These are phyloP conservation scores for Dryas octopetala DNA, from an alignment of 306 rosid species.

Conservation along the genomic window DNA sequence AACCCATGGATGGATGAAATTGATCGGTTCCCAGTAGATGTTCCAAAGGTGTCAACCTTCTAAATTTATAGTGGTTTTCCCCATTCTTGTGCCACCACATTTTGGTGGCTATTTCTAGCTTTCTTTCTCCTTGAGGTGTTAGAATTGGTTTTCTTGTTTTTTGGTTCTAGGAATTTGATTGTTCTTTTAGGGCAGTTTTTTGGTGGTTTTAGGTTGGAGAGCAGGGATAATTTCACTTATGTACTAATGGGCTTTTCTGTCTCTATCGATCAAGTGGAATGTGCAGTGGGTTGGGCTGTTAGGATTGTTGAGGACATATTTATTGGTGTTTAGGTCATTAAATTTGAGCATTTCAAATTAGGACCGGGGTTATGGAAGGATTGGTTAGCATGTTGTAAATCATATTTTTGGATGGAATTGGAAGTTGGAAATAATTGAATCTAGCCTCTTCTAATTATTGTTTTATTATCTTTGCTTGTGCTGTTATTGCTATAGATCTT, in stretches of 20 bases:
- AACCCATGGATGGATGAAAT: slow-evolving; percentile 85
- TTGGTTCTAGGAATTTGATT: slow-evolving; percentile 23
- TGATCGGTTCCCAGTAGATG: slow-evolving; percentile 66
- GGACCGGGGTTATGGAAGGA: not conserved
- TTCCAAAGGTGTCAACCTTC: slow-evolving; percentile 65
- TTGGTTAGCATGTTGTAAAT: not conserved
- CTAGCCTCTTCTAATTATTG: not conserved
- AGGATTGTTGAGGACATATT: not conserved
- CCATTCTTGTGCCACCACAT: slow-evolving; percentile 21
- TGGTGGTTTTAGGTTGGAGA: slow-evolving; percentile 16
- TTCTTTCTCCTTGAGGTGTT: slow-evolving; percentile 17
- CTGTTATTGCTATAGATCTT: not conserved
- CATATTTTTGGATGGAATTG: slow-evolving; percentile 2
- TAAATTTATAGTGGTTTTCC: slow-evolving; percentile 21
- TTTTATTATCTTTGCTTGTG: not conserved
- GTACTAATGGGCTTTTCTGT: not conserved
- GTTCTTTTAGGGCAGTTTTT: slow-evolving; percentile 26
- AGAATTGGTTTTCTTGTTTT: slow-evolving; percentile 22
- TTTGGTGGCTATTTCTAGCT: slow-evolving; percentile 30
- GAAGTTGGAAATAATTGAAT: not conserved
- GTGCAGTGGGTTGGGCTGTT: not conserved
- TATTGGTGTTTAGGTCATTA: not conserved
- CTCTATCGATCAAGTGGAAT: not conserved
- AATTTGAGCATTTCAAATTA: slow-evolving; percentile 9
- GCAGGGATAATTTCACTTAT: slow-evolving; percentile 15